Evolutionary conservation across 495 filamentous ascomycete species (phyloP), one percentile per base, ranked within the genome.

Genomic region (Amniculicola lignicola): DNA sequence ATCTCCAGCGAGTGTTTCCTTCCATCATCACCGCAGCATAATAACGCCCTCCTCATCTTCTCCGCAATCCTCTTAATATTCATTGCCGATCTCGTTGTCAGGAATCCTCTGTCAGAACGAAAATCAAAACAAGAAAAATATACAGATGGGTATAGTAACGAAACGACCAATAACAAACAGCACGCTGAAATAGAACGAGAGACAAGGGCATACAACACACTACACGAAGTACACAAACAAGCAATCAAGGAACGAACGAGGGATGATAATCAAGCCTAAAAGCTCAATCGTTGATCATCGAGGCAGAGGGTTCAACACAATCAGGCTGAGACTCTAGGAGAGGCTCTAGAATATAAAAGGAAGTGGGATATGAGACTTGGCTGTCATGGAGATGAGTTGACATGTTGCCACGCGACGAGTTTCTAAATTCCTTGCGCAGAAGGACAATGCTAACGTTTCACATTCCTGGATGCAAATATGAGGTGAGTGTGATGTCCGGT

Each of bases 391-490:
- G 41, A 54, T 39, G 48, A 54, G 33, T 3, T 19, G 35, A 39
- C n/a, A n/a, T n/a, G 27, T 54, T 46, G 43, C 61, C 51, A 64
- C 46, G 51, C 45, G 61, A 60, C 35, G 39, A 47, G 37, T 18
- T 47, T 25, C 10, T 23, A 1, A 47, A 64, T 64, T 64, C 61
- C 56, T 60, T 64, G 42, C 61, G 36, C 57, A 14, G 18, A 21
- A 42, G 44, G 38, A 61, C 44, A 61, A 56, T 56, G 31, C 25
- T 46, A 54, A 46, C 7, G 37, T 51, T 54, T 18, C 44, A 56
- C 52, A 61, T 61, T 51, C 52, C 27, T 56, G 21, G 31, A 46
- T 43, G 38, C 31, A 33, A 39, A 19, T 10, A 16, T 23, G 40
- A 16, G 14, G 18, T 6, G 21, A 4, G 21, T 11, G 41, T 22